Percentiles rank a stretch among this genome's conserved stretches.
Evolutionary conservation across 495 filamentous ascomycete species (phyloP).

Genomic region (Penicillium macrosclerotiorum): DNA sequence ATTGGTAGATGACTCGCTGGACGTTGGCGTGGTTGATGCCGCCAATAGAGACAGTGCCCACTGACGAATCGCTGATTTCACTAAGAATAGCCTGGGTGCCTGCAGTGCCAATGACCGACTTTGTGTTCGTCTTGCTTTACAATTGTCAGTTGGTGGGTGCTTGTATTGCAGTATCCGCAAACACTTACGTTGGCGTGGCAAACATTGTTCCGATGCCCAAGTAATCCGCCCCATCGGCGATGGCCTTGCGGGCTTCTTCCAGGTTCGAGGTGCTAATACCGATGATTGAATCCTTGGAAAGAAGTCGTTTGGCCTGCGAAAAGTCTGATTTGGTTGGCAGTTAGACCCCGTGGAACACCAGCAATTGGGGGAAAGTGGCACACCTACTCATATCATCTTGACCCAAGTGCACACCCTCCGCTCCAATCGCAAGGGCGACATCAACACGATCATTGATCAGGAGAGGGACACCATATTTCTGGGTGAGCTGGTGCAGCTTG

Average conservation of each 20-base stretch:
- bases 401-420: conserved; percentile 90
- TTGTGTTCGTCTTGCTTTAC: conserved; percentile 63
- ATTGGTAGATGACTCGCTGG: conserved; percentile 69
- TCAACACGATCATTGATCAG: conserved; percentile 96
- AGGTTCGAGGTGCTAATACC: conserved; percentile 70
- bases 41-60: conserved; percentile 77
- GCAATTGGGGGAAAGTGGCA: neutral
- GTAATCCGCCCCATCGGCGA: conserved; percentile 75
- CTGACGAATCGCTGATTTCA: conserved; percentile 43
- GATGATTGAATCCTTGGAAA: conserved; percentile 69
- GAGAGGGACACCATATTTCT: conserved; percentile 68
- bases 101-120: conserved; percentile 76
- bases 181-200: conserved; percentile 71
- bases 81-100: conserved; percentile 70
- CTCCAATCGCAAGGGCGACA: conserved; percentile 80
- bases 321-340: conserved; percentile 23
- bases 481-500: conserved; percentile 67
- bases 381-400: conserved; percentile 85
- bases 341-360: neutral
- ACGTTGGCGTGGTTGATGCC: conserved; percentile 81
- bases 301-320: conserved; percentile 61
- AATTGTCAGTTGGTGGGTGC: conserved; percentile 7
- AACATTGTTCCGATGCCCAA: conserved; percentile 86
- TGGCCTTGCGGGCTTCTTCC: conserved; percentile 65
- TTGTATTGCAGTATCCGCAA: neutral